These are phyloP conservation scores for Fonsecaea pugnacius DNA, from an alignment of 2,329 filamentous ascomycete genomes.

Conservation along the genomic window DNA sequence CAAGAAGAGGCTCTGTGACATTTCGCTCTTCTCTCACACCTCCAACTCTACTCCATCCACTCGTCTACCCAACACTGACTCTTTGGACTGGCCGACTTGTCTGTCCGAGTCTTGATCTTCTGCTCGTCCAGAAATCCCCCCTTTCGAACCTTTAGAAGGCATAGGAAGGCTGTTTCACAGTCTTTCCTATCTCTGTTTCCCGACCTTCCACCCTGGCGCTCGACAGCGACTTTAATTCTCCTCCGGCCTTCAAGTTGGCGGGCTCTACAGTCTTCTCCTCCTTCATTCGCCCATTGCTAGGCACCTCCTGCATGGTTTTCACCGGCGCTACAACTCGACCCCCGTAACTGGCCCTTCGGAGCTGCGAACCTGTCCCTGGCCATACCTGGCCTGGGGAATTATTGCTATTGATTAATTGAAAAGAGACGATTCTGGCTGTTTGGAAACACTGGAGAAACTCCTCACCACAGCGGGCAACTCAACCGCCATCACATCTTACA, in stretches of 20 bases:
- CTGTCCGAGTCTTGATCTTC: background rate
- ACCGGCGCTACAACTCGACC: constrained; percentile 96
- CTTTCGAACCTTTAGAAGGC: background rate
- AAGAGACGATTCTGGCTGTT: constrained; percentile 1
- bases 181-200: constrained; percentile 35
- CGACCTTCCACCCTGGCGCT: constrained; percentile 47
- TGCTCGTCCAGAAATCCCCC: background rate
- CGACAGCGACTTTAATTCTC: constrained; percentile 42
- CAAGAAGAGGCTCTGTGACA: constrained; percentile 1
- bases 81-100: background rate
- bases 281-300: constrained; percentile 85
- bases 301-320: constrained; percentile 91
- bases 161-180: constrained; percentile 37
- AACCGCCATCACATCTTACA: constrained; percentile 15
- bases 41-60: background rate
- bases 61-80: background rate
- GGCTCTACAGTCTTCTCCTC: constrained; percentile 73
- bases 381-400: constrained; percentile 21
- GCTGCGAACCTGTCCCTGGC: constrained; percentile 18
- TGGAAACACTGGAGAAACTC: background rate
- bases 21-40: background rate
- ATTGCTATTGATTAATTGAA: constrained; percentile 12
- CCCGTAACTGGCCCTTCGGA: constrained; percentile 73
- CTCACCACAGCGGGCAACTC: constrained; percentile 5
- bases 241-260: constrained; percentile 86